Base-by-base conservation (phyloP, 805 yeast species). In the Yarrowia alimentaria region DNA sequence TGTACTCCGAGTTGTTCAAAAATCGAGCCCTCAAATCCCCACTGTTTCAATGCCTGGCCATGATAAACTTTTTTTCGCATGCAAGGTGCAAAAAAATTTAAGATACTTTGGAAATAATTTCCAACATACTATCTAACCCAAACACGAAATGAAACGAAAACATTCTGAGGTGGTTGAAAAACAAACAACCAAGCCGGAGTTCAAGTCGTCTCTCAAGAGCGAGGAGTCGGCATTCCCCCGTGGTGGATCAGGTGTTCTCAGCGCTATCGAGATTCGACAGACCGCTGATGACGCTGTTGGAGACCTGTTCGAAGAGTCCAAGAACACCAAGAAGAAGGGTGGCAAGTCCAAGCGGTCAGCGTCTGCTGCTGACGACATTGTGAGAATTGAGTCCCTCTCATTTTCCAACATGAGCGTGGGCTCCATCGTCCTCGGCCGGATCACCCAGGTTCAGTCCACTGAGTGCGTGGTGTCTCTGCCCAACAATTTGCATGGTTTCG, bases 251-350 rank as follows among this genome's bases (percentile, higher is more conserved):
- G 62, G 69, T 12, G 86, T 80, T 19, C 75, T 93, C 61, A 79
- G 95, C 3, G 89, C 98, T 6, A 70, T 93, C 57, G 99, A 93
- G 68, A 80, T 88, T 58, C 89, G 88, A 65, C 93, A 88, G 63
- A 91, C 91, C 47, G 83, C 95, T 31, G 89, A 88, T 64, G 95
- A 91, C 67, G 99, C 91, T 42, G 81, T 90, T 17, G 79, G 78
- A 56, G 99, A 93, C 68, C 93, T 48, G 25, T 48, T 48, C n/a
- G 52, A 34, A 19, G 48, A 60, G 13, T 53, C 58, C 26, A 29
- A 52, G 6, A 51, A 60, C 20, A 68, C 64, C 16, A 63, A 33
- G 47, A 35, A 63, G 29, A 61, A 60, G 47, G 28, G 58, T 60
- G n/a, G 66, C 75, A n/a, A 66, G 33, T 5, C 26, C 3, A 40